Evolutionary conservation across 2,329 filamentous ascomycete genomes (phyloP), one percentile per base, ranked within the genome.

Genomic region (Escovopsis weberi): DNA sequence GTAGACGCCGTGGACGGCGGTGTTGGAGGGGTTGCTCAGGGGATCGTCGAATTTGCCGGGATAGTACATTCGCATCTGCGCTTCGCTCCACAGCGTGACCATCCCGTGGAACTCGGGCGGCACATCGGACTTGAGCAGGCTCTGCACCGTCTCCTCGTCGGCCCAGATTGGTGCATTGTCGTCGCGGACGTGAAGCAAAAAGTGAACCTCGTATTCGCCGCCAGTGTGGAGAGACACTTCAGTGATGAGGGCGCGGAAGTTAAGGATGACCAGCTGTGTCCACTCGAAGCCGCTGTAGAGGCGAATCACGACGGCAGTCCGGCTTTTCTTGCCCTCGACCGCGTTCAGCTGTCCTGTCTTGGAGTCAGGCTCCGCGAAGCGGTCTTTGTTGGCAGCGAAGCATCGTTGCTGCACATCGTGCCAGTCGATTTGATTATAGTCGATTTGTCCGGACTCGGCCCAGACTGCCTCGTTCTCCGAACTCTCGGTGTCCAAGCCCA

Each of bases 141-240:
- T 69, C 51, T 86, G 74, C 45, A 86, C 85, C 0, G 78, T 81
- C 30, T 74, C 70, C 15, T 82, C 75, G 53, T 91, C 85, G 1
- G 84, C 77, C 82, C 83, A 94, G 50, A 94, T 85, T 37, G 82
- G 83, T 36, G 80, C 65, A 53, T 83, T 76, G 51, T 82, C 74
- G 58, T 93, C 82, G 53, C 85, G 85, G 50, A 93, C 84, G 51
- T 94, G 85, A 34, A 94, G 72, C 33, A 94, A 68, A 56, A 94
- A 86, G 59, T 91, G 85, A 3, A 94, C 70, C 4, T 74, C 72
- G 53, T 91, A 94, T 57, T 94, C 85, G 38, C 82, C 84, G 30
- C 85, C 85, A 0, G 84, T 88, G 43, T 76, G 69, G 39, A 94
- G 65, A 7, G 80, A 77, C 9, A 93, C 68, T 60, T 94, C 86